Evolutionary conservation across 2,329 filamentous ascomycete genomes (phyloP).

Genomic region (Chalara sp.): DNA sequence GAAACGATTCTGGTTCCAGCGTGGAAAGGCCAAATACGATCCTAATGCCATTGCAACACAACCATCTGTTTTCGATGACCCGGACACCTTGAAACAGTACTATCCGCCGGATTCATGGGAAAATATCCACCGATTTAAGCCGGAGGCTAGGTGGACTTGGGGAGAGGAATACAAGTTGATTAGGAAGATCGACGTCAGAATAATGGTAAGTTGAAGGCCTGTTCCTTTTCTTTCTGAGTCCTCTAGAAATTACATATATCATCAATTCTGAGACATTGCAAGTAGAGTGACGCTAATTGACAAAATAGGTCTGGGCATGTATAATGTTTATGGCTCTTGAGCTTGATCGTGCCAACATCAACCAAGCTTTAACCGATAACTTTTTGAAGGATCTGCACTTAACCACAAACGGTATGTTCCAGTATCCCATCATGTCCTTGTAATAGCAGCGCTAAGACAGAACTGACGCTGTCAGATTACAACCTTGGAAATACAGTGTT

Average conservation of each 20-base stretch:
- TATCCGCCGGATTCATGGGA: slow-evolving; percentile 19
- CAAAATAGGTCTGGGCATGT: slow-evolving; percentile 29
- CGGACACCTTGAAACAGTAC: slow-evolving; percentile 18
- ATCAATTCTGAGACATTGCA: neutral
- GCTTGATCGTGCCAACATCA: slow-evolving; percentile 52
- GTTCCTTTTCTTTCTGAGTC: neutral
- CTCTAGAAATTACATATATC: neutral
- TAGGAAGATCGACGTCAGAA: slow-evolving; percentile 23
- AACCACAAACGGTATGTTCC: slow-evolving; percentile 34
- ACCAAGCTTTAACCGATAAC: slow-evolving; percentile 46
- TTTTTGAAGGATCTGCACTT: slow-evolving; percentile 46
- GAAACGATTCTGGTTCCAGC: slow-evolving; percentile 19
- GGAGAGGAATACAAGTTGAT: slow-evolving; percentile 21
- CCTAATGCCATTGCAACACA: slow-evolving; percentile 20
- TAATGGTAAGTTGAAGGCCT: slow-evolving; percentile 18
- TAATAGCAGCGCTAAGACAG: neutral
- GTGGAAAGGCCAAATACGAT: slow-evolving; percentile 13
- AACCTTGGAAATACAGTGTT: slow-evolving; percentile 43
- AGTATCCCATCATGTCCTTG: neutral
- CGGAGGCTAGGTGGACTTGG: slow-evolving; percentile 20
- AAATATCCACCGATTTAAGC: slow-evolving; percentile 20
- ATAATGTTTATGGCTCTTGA: slow-evolving; percentile 57
- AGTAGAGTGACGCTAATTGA: neutral
- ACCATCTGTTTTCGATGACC: slow-evolving; percentile 21
- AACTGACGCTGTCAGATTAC: slow-evolving; percentile 25